Percentiles rank a stretch among this genome's conserved stretches.
Evolutionary conservation across 2,329 filamentous ascomycete genomes (phyloP).

Genomic region (Alternaria hordeiaustralica): DNA sequence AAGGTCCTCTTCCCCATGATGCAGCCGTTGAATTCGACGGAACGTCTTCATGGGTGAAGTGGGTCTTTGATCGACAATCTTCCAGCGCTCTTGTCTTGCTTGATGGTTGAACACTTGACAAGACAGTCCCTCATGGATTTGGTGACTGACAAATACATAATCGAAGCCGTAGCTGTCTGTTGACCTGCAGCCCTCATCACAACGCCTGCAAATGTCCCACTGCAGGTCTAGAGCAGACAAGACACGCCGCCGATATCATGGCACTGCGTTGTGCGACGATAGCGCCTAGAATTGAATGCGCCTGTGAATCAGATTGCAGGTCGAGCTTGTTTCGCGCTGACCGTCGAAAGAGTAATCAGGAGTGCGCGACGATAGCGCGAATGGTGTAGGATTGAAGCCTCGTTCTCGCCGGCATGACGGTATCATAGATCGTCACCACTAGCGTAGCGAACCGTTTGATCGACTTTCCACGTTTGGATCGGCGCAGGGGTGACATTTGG

Average conservation of each 20-base stretch:
- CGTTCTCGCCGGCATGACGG: not conserved
- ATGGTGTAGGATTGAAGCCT: not conserved
- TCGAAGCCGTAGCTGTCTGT: not conserved
- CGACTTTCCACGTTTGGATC: not conserved
- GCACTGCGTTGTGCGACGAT: not conserved
- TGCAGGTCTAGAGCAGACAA: not conserved
- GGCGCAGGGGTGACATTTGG: not conserved
- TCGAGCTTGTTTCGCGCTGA: not conserved
- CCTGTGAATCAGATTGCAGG: not conserved
- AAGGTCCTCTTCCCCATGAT: not conserved
- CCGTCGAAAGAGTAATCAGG: not conserved
- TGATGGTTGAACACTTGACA: not conserved
- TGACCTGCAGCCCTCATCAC: not conserved
- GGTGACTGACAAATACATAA: not conserved
- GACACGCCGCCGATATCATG: not conserved
- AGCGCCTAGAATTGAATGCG: not conserved
- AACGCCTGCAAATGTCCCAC: rapidly evolving
- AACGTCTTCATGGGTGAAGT: not conserved
- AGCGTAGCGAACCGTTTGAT: not conserved
- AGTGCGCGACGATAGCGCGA: not conserved
- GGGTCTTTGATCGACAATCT: not conserved
- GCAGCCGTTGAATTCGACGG: not conserved
- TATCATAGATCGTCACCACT: not conserved
- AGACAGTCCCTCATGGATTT: not conserved
- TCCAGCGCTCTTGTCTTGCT: not conserved